Evolutionary conservation across 2,329 filamentous ascomycete genomes (phyloP).

Genomic region (Ophiocordyceps camponoti-rufipedis): DNA sequence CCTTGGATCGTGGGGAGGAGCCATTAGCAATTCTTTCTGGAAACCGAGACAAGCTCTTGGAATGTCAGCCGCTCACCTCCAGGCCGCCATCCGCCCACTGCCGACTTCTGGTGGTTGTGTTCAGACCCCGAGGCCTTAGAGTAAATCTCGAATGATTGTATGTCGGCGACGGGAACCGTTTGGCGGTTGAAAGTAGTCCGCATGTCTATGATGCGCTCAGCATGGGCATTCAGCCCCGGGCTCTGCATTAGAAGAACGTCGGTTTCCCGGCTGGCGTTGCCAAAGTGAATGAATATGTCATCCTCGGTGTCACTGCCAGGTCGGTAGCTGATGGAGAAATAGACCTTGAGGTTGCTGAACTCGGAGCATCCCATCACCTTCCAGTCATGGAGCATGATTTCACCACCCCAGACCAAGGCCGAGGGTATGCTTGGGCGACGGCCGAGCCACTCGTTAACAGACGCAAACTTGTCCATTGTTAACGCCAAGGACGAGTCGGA

Average conservation of each 20-base stretch:
- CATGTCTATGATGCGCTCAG: not conserved
- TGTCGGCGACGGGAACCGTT: not conserved
- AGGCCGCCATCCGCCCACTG: not conserved
- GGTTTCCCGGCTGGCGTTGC: not conserved
- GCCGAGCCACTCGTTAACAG: not conserved
- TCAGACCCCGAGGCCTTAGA: not conserved
- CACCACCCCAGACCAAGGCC: not conserved
- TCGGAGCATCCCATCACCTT: not conserved
- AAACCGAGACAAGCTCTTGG: not conserved
- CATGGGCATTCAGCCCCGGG: not conserved
- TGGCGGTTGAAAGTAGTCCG: not conserved
- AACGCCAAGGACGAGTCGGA: not conserved
- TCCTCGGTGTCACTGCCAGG: not conserved
- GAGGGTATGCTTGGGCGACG: not conserved
- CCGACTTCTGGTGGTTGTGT: not conserved
- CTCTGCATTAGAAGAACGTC: not conserved
- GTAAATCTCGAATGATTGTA: not conserved
- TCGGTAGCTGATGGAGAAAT: not conserved
- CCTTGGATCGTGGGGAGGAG: not conserved
- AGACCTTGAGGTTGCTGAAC: not conserved
- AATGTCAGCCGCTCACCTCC: not conserved
- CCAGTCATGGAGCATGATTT: not conserved
- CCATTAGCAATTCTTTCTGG: not conserved
- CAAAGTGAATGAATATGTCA: not conserved
- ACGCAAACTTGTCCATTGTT: not conserved